Base-by-base conservation (phyloP, 208 protist genomes). In the Wallacemonas sp. region DNA sequence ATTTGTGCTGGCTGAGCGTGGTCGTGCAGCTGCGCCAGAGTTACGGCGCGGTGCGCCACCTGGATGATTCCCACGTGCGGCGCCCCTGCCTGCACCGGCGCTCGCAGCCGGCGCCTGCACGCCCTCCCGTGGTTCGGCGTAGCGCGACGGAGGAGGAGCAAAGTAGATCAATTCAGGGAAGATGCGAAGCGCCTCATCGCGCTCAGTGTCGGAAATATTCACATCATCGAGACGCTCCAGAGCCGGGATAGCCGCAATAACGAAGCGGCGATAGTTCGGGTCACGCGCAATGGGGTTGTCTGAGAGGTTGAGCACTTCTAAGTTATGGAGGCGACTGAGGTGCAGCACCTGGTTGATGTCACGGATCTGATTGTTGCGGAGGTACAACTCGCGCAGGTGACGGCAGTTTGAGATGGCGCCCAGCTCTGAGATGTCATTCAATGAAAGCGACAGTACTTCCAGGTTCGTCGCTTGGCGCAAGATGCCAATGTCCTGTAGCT, bases 301-400 rank as follows among this genome's bases (percentile, higher is more conserved):
- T 0, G 76, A 68, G 4, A 95, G 63, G 48, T 75, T 93, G 15
- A 96, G 72, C 36, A 90, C 78, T 46, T 81, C 77, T n/a, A 97
- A 75, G 45, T 78, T 67, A 1, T 66, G 73, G 13, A 92, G 66
- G 15, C 81, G 75, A 15, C 72, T 81, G 44, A 97, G 85, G 64
- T 95, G 91, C 17, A 94, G 79, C 1, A 97, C 68, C 52, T 97
- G 82, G 63, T 93, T 90, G 61, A 96, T 78, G 64, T 96, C 91
- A 26, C 79, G 55, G 33, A 97, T 83, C 27, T 82, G 68, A 52
- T 97, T 97, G 42, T 77, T 82, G 48, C 92, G 88, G 4, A 97
- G 69, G 74, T 96, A 86, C 30, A 97, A 53, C 69, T 97, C 89
- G 3, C 58, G 60, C 5, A 97, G 73, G 21, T 71, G 58, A 33